These are phyloP conservation scores for Rutstroemia sp. DNA, from an alignment of 2,329 filamentous ascomycete species.

Conservation along the genomic window DNA sequence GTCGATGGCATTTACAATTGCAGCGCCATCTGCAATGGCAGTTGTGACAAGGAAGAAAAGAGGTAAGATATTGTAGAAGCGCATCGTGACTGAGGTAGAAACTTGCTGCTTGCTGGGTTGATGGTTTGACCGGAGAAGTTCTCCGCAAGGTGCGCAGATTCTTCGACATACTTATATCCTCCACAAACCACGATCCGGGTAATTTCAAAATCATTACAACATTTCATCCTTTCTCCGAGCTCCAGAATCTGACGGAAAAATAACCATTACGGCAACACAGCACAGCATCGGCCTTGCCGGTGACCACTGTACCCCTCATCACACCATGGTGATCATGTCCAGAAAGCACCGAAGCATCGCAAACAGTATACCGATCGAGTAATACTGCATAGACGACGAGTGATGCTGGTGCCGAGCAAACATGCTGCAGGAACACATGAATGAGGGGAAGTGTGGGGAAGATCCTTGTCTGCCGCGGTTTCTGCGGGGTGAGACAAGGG, in stretches of 20 bases:
- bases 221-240: no score
- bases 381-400: background rate
- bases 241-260: no score
- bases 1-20: constrained; percentile 19
- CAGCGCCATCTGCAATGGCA: constrained; percentile 20
- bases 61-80: constrained; percentile 9
- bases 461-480: background rate
- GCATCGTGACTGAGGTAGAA: constrained; percentile 11
- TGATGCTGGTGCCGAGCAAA: background rate
- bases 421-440: background rate
- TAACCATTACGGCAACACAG: no score
- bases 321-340: no score
- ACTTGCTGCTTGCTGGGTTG: background rate
- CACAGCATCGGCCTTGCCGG: no score
- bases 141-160: no score
- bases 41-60: constrained; percentile 13
- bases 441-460: background rate
- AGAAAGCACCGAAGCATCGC: no score
- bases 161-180: no score
- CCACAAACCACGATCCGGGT: no score
- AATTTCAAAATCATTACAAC: no score
- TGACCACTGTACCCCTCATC: no score
- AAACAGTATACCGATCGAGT: no score
- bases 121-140: background rate
- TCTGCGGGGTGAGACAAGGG: background rate